Percentiles rank a stretch among this genome's conserved stretches.
These are phyloP conservation scores for Obelidium mucronatum DNA, from an alignment of 192 early-diverging fungal species.

Conservation along the genomic window DNA sequence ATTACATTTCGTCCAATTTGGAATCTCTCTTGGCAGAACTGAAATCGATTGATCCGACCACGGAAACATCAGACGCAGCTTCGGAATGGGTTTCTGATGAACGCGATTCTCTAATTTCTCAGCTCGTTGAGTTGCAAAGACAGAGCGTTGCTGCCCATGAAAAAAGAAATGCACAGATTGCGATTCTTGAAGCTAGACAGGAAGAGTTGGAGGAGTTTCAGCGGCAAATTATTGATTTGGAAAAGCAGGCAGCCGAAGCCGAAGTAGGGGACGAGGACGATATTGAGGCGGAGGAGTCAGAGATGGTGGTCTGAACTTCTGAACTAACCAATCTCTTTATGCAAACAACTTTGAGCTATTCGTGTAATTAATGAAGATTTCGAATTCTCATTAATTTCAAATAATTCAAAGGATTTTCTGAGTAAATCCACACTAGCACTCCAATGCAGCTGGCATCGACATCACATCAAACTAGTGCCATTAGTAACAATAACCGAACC, in stretches of 20 bases:
- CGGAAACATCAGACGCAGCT: slow-evolving; percentile 9
- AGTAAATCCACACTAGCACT: too few relatives aligned
- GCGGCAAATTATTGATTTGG: background rate
- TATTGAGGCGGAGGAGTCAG: too few relatives aligned
- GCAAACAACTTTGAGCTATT: too few relatives aligned
- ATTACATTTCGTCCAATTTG: slow-evolving; percentile 15
- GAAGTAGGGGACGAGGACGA: background rate
- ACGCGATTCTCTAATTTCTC: slow-evolving; percentile 5
- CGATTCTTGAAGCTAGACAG: background rate
- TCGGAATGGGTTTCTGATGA: background rate
- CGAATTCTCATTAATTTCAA: too few relatives aligned
- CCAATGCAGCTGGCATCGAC: too few relatives aligned
- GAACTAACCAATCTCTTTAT: too few relatives aligned
- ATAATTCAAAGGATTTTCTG: too few relatives aligned
- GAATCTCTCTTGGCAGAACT: slow-evolving; percentile 11
- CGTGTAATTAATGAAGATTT: too few relatives aligned
- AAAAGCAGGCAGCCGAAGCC: background rate
- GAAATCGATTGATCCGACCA: slow-evolving; percentile 21
- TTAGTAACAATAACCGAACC: too few relatives aligned
- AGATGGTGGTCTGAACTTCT: too few relatives aligned
- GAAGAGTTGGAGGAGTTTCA: slow-evolving; percentile 21
- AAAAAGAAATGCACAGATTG: slow-evolving; percentile 6
- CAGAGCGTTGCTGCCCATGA: background rate
- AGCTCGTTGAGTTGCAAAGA: slow-evolving; percentile 17
- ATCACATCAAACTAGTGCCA: too few relatives aligned